These are phyloP conservation scores for Stephania cephalantha DNA, from an alignment of 164 flowering plant genomes.

Conservation along the genomic window DNA sequence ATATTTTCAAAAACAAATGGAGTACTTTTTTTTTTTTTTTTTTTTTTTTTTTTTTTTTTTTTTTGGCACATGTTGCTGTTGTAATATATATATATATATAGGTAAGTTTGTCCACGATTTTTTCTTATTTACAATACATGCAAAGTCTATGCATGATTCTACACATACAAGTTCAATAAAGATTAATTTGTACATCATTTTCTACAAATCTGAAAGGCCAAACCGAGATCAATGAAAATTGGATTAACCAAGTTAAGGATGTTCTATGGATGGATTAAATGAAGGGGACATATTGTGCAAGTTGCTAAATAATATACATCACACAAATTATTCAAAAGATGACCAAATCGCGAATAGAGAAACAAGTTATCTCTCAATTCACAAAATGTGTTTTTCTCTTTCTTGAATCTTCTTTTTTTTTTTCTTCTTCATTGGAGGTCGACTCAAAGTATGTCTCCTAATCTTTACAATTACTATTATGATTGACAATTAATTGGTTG, in stretches of 20 bases:
- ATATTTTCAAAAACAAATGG: no score
- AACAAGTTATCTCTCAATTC: conserved; percentile 1
- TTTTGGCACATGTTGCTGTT: no score
- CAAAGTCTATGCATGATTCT: no score
- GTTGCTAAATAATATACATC: neutral
- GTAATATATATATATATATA: no score
- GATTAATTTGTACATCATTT: no score
- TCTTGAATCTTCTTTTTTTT: neutral
- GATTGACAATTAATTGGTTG: no score
- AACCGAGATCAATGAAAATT: neutral
- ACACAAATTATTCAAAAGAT: neutral
- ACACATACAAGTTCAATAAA: no score
- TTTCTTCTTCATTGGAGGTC: neutral
- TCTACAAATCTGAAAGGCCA: no score
- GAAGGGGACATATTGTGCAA: neutral
- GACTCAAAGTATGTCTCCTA: neutral
- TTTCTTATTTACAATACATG: no score
- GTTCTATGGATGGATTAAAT: neutral
- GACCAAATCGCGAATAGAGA: neutral
- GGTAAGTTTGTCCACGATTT: no score
- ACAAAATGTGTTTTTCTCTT: neutral
- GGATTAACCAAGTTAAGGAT: neutral
- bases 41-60: no score
- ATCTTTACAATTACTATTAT: neutral
- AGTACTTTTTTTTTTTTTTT: no score